These are phyloP conservation scores for Nothophytophthora sp. DNA, from an alignment of 352 stramenopile species.

Conservation along the genomic window DNA sequence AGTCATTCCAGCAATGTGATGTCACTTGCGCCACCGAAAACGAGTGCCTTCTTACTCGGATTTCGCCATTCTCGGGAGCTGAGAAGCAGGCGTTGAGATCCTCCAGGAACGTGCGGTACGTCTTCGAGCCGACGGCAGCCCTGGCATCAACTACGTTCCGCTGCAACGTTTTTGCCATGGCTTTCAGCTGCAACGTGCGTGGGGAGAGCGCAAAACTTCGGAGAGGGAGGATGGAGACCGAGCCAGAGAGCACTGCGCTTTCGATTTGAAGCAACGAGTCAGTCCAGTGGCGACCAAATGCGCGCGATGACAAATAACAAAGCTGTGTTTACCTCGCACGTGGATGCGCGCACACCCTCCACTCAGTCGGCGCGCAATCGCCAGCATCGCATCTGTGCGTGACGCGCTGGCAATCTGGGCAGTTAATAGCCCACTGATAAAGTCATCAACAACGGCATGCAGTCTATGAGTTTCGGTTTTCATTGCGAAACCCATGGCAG, in stretches of 20 bases:
- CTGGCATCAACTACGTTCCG: slow-evolving; percentile 41
- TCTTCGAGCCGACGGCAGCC: slow-evolving; percentile 12
- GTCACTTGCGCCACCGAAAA: no score
- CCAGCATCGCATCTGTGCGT: slow-evolving; percentile 22
- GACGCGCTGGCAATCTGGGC: slow-evolving; percentile 18
- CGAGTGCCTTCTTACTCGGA: slow-evolving; percentile 30
- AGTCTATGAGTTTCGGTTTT: slow-evolving; percentile 2
- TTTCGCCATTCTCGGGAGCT: slow-evolving; percentile 20
- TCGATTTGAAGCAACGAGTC: background rate
- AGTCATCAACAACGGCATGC: background rate
- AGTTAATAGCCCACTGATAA: slow-evolving; percentile 26
- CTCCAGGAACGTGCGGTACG: slow-evolving; percentile 31
- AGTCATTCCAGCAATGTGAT: no score
- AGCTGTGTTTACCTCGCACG: slow-evolving; percentile 31
- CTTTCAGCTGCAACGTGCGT: slow-evolving; percentile 33
- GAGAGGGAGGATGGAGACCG: slow-evolving; percentile 22
- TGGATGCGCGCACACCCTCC: slow-evolving; percentile 21
- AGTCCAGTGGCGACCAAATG: background rate
- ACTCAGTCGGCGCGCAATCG: slow-evolving; percentile 41
- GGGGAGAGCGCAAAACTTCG: slow-evolving; percentile 44
- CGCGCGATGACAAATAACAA: background rate
- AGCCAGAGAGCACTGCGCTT: slow-evolving; percentile 29
- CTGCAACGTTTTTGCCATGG: slow-evolving; percentile 40
- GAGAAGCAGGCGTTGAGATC: slow-evolving; percentile 21
- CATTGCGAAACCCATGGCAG: no score